A percentile compares a stretch with the other conserved stretches of the same genome.
These are phyloP conservation scores for Larix sibirica DNA, from an alignment of 83 land plant species.

Conservation along the genomic window DNA sequence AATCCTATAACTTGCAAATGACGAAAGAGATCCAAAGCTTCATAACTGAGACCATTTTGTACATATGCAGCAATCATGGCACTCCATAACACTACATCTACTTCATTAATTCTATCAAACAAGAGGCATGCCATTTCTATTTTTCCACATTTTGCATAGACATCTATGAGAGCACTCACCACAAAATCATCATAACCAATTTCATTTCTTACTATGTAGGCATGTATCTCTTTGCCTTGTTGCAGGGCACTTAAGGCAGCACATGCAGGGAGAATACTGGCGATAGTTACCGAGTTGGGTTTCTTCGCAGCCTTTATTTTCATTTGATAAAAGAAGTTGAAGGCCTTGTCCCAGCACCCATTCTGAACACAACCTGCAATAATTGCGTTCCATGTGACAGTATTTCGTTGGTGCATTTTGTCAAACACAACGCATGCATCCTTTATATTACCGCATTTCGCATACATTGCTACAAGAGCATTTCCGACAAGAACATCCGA, in stretches of 20 bases:
- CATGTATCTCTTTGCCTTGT: conserved; percentile 55
- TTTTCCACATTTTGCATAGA: conserved; percentile 72
- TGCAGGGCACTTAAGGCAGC: conserved; percentile 57
- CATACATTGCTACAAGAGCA: conserved; percentile 17
- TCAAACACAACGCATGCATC: conserved; percentile 2
- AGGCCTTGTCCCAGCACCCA: background rate
- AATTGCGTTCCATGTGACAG: conserved; percentile 10
- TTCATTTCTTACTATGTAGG: conserved; percentile 32
- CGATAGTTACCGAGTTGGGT: conserved; percentile 56
- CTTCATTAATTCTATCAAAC: conserved; percentile 53
- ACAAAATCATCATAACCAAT: conserved; percentile 40
- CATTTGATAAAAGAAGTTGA: conserved; percentile 6
- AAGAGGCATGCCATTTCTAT: conserved; percentile 37
- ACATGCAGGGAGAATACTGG: conserved; percentile 51
- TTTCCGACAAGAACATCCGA: conserved; percentile 13
- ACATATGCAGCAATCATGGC: conserved; percentile 38
- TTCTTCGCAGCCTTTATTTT: conserved; percentile 19
- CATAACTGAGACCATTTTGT: too few relatives aligned
- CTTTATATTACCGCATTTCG: background rate
- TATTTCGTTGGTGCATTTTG: conserved; percentile 6
- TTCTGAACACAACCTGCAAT: conserved; percentile 11
- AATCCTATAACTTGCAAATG: too few relatives aligned
- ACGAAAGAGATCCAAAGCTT: too few relatives aligned
- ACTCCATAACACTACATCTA: conserved; percentile 65
- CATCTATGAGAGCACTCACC: conserved; percentile 56